Base-by-base conservation (phyloP, 2,329 filamentous ascomycete genomes). In the Diaporthe sp. region DNA sequence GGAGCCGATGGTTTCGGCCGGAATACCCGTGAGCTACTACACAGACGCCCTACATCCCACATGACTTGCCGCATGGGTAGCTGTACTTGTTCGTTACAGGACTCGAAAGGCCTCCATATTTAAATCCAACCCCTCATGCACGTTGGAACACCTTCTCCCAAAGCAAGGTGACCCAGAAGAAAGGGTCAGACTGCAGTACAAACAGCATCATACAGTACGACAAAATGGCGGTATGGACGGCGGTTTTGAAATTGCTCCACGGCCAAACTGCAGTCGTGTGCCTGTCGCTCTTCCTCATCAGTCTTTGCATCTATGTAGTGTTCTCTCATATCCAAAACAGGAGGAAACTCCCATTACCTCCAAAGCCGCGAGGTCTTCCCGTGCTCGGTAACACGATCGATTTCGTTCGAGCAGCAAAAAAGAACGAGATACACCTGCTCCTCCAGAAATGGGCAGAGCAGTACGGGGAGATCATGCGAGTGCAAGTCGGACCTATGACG, bases 361-460 rank as follows among this genome's bases (percentile, higher is more conserved):
- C 63, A 22, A 67, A 51, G 25, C 63, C 44, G 13, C 28, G 22
- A 10, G 44, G 44, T 5, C 3, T 51, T 22, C 28, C 22, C 4
- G 5, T 67, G 20, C 28, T 67, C 31, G 63, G 63, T 15, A 67
- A 51, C 12, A 67, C 63, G 22, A 39, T 39, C 31, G 63, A 67
- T 8, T 67, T 67, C 17, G 44, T 67, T 10, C 44, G n/a, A 67
- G 61, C 61, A n/a, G 61, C 61, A 34, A 67, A 67, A 22, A 67
- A 51, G 44, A 51, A 67, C 22, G n/a, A 67, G 22, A 67, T 51
- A 37, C 63, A 67, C 20, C 20, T 67, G 20, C 31, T 67, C 31
- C 44, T 67, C 13, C 44, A 67, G 28, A 67, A 37, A 67, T 67
- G 44, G 63, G 44, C 63, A 15, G 63, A 51, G 15, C 44, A 67